Evolutionary conservation across 176 grass and related monocot species (phyloP), one percentile per base, ranked within the genome.

Genomic region (Ananas comosus): DNA sequence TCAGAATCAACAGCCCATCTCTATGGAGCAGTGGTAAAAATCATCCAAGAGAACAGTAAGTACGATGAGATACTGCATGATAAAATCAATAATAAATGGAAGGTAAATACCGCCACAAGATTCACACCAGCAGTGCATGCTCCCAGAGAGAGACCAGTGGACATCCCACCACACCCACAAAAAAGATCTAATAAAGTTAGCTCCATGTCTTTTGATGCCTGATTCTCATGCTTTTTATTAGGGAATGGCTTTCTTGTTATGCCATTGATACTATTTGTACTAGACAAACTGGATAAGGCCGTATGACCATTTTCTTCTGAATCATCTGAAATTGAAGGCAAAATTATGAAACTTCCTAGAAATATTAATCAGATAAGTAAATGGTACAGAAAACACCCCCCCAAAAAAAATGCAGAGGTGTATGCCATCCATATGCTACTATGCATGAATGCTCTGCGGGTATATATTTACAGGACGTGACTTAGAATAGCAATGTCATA

Each of bases 81-180:
- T 42, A 17, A 16, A 79, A 73, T 69, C 17, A 70, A 67, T 10
- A 21, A 33, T 70, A 16, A 7, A 24, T 69, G 19, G 33, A 49
- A 63, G 53, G 25, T 42, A 86, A 83, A 47, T 92, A 88, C 93
- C 74, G 86, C 75, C 22, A 74, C 74, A 81, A 97, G 89, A 81
- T 87, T 92, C 67, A 87, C 77, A 74, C 79, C 81, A 51, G 85
- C 93, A 68, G 51, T 42, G 54, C 21, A 71, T 89, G 93, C 89
- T 42, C 93, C 89, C 76, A 87, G 67, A 78, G 78, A 85, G 85
- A 96, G 93, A 54, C 93, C 86, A 87, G 81, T 92, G 76, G 93
- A 96, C 93, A 96, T 92, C 76, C 93, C 93, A 63, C 89, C 93
- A 76, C 86, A 96, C 70, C 89, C 93, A 78, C 81, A 89, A 70